A percentile compares a stretch with the other conserved stretches of the same genome.
These are phyloP conservation scores for Coemansia sp. DNA, from an alignment of 192 early-diverging fungal species.

Conservation along the genomic window DNA sequence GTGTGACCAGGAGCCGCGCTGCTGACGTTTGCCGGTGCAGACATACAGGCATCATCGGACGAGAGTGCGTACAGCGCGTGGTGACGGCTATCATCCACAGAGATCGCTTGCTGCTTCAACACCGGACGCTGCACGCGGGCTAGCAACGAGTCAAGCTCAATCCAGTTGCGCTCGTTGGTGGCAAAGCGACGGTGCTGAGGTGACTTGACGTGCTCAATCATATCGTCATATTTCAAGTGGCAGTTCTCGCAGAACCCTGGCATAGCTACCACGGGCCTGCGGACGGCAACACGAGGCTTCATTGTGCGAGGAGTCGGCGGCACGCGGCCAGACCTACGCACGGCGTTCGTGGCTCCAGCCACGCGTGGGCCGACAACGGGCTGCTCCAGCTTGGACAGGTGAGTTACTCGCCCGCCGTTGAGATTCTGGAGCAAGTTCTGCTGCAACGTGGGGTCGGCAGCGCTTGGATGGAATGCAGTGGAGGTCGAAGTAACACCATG, in stretches of 20 bases:
- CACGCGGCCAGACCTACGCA: constrained; percentile 23
- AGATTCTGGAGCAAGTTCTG: constrained; percentile 52
- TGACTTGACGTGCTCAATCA: constrained; percentile 51
- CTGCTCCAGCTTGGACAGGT: constrained; percentile 52
- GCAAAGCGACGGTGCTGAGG: constrained; percentile 54
- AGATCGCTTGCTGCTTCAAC: constrained; percentile 12
- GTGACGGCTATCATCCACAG: not conserved
- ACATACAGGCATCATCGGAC: constrained; percentile 34
- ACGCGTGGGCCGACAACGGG: constrained; percentile 25
- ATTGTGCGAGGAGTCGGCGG: constrained; percentile 46
- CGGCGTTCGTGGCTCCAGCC: not conserved
- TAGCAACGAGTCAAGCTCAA: constrained; percentile 50
- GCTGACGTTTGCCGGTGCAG: constrained; percentile 3
- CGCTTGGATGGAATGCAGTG: constrained; percentile 43
- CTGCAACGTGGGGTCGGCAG: constrained; percentile 41
- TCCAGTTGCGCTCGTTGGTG: constrained; percentile 49
- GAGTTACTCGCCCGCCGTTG: constrained; percentile 51
- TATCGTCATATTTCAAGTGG: constrained; percentile 54
- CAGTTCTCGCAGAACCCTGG: constrained; percentile 62
- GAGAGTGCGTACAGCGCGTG: constrained; percentile 33
- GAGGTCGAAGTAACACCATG: constrained; percentile 48
- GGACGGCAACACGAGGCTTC: constrained; percentile 43
- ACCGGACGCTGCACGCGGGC: constrained; percentile 38
- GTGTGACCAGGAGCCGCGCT: constrained; percentile 12
- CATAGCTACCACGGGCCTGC: constrained; percentile 35